These are phyloP conservation scores for Pichia sp. DNA, from an alignment of 1,139 yeast species.

Conservation along the genomic window DNA sequence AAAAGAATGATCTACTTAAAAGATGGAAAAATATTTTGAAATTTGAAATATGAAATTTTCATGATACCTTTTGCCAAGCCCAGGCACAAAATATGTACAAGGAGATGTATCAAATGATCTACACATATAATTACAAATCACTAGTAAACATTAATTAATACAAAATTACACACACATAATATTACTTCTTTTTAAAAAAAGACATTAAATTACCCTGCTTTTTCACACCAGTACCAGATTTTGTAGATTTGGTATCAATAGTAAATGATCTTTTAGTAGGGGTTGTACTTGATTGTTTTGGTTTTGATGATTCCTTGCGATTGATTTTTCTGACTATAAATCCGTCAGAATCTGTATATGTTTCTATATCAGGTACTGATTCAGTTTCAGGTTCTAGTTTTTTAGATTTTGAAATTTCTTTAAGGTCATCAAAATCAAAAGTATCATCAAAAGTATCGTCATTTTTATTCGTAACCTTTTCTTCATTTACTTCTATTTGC, in stretches of 20 bases:
- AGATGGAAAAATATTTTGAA: background rate
- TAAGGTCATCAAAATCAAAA: background rate
- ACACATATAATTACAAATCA: background rate
- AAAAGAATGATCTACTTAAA: background rate
- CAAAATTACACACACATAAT: background rate
- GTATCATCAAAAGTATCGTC: background rate
- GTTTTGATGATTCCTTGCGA: background rate
- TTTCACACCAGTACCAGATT: constrained; percentile 11
- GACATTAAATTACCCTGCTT: constrained; percentile 28
- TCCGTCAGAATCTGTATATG: constrained; percentile 14
- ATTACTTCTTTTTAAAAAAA: constrained; percentile 26
- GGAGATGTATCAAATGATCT: no score
- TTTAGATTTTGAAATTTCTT: background rate
- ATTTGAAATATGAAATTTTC: background rate
- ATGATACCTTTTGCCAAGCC: background rate
- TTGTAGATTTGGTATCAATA: constrained; percentile 9
- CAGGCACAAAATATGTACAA: background rate
- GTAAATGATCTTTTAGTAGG: constrained; percentile 2
- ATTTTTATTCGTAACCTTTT: background rate
- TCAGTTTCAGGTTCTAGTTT: background rate
- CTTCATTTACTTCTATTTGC: background rate
- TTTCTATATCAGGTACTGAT: constrained; percentile 10
- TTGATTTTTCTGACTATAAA: constrained; percentile 11
- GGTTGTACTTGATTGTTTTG: background rate
- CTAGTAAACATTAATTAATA: background rate